These are phyloP conservation scores for Mycena capillaripes DNA, from an alignment of 768 basidiomycete genomes.

Conservation along the genomic window DNA sequence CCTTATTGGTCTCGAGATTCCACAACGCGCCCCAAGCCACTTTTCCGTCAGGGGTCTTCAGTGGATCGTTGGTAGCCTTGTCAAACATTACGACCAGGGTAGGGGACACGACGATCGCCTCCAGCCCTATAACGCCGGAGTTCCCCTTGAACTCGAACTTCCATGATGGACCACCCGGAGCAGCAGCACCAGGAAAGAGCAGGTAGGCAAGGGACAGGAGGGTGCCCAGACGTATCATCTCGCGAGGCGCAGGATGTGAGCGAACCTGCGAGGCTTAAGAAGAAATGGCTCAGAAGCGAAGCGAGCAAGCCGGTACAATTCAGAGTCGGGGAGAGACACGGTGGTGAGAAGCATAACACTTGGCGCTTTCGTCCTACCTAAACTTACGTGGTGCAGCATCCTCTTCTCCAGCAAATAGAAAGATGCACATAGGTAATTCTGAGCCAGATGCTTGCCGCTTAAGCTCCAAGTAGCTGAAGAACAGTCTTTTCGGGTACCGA, in stretches of 20 bases:
- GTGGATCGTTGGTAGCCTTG: slow-evolving; percentile 67
- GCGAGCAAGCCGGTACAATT: background rate
- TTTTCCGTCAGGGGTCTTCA: slow-evolving; percentile 57
- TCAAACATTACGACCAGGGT: slow-evolving; percentile 58
- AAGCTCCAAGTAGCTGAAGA: no score
- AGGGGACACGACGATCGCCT: slow-evolving; percentile 41
- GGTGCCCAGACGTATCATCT: slow-evolving; percentile 28
- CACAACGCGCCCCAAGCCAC: slow-evolving; percentile 67
- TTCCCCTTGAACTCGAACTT: slow-evolving; percentile 22
- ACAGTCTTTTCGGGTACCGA: no score
- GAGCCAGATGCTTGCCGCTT: no score
- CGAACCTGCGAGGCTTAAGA: background rate
- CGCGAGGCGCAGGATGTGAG: background rate
- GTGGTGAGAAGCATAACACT: slow-evolving; percentile 17
- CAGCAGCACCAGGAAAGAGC: slow-evolving; percentile 19
- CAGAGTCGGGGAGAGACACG: slow-evolving; percentile 8
- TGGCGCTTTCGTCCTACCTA: no score
- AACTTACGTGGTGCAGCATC: no score
- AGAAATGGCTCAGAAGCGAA: background rate
- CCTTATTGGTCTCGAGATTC: slow-evolving; percentile 60
- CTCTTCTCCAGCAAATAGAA: no score
- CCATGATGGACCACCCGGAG: slow-evolving; percentile 16
- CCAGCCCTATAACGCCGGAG: slow-evolving; percentile 31
- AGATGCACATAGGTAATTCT: no score
- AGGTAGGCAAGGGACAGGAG: slow-evolving; percentile 27